phyloP scores from a whole-genome alignment of 352 stramenopile species.

The Globisporangium emineosum region DNA sequence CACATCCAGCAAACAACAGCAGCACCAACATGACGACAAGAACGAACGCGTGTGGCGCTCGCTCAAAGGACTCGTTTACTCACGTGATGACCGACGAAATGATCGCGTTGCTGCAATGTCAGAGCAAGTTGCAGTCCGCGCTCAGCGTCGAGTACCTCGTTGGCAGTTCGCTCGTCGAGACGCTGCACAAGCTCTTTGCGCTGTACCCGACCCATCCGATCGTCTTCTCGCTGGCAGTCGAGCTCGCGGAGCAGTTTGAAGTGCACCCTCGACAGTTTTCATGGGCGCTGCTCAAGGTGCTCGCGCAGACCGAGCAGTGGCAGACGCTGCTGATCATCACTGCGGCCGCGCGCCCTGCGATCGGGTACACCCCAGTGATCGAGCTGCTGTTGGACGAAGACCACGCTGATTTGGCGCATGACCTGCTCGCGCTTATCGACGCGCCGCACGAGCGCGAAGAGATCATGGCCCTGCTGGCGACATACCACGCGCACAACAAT shows the following conservation, averaged over 20 bases:
- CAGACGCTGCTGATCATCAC: constrained; percentile 39
- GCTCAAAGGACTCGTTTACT: constrained; percentile 37
- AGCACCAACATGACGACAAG: background rate
- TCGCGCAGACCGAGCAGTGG: constrained; percentile 49
- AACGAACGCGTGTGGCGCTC: constrained; percentile 9
- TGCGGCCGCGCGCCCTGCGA: constrained; percentile 29
- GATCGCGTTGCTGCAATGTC: constrained; percentile 39
- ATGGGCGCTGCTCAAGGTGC: constrained; percentile 42
- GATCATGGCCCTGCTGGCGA: constrained; percentile 27
- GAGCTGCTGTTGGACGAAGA: constrained; percentile 48
- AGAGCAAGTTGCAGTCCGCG: constrained; percentile 35
- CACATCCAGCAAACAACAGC: background rate
- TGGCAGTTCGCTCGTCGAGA: constrained; percentile 51
- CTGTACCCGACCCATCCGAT: constrained; percentile 38
- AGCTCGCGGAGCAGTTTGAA: constrained; percentile 38
- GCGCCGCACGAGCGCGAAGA: constrained; percentile 29
- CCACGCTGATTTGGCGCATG: constrained; percentile 31
- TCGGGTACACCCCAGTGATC: constrained; percentile 40
- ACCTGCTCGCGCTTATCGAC: constrained; percentile 34
- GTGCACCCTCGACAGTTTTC: constrained; percentile 56
- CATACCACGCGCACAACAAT: constrained; percentile 17
- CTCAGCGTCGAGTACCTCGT: constrained; percentile 41
- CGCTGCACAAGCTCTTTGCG: constrained; percentile 53
- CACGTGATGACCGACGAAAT: constrained; percentile 47
- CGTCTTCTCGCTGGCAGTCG: constrained; percentile 32